phyloP scores from a whole-genome alignment of 768 basidiomycete genomes.

The Fomitopsis serialis region DNA sequence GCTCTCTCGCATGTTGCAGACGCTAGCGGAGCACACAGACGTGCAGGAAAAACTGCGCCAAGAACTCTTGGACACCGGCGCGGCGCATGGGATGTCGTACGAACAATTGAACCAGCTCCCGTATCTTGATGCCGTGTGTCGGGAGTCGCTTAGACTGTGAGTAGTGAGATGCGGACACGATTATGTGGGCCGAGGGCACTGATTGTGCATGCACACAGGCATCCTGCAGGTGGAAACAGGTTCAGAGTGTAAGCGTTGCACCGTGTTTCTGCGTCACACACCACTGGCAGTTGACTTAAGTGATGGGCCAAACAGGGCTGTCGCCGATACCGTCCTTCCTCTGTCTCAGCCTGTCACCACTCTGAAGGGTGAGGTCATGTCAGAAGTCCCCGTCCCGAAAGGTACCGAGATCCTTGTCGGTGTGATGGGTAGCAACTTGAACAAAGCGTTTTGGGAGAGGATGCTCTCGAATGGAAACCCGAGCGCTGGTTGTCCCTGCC shows the following conservation, averaged over 20 bases:
- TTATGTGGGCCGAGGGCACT: background rate
- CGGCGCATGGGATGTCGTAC: conserved; percentile 21
- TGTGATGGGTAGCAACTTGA: conserved; percentile 26
- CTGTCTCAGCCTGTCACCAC: conserved; percentile 24
- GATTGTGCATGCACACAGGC: background rate
- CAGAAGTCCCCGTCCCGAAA: conserved; percentile 21
- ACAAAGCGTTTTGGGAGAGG: conserved; percentile 33
- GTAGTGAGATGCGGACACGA: background rate
- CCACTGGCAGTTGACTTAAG: too few species aligned
- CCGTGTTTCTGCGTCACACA: too few species aligned
- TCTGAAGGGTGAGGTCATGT: conserved; percentile 19
- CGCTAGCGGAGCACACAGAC: too few species aligned
- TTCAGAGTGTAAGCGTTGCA: background rate
- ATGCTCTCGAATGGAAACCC: conserved; percentile 36
- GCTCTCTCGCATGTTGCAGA: too few species aligned
- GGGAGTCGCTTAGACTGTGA: conserved; percentile 52
- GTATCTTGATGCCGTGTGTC: conserved; percentile 58
- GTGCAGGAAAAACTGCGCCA: conserved; percentile 19
- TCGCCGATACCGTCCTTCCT: conserved; percentile 21
- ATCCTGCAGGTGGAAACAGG: background rate
- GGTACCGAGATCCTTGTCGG: conserved; percentile 20
- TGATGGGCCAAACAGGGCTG: too few species aligned
- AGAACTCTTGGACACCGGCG: conserved; percentile 11
- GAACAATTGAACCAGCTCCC: conserved; percentile 29
- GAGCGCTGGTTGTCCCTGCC: conserved; percentile 33